These are phyloP conservation scores for Straminergon stramineum DNA, from an alignment of 225 moss, liverwort and hornwort genomes.

Conservation along the genomic window DNA sequence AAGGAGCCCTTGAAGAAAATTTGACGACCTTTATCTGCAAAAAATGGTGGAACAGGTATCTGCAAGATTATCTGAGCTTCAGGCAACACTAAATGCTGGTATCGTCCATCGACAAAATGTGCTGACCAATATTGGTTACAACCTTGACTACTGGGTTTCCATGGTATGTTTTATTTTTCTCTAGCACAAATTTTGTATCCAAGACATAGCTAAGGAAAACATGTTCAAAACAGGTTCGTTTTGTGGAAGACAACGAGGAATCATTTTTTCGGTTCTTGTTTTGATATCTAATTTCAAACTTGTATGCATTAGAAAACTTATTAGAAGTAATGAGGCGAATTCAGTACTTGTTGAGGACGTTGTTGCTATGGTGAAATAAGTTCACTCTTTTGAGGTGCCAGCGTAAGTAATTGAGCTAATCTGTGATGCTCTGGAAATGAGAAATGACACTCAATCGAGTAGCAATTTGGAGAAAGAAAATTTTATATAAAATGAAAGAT, in stretches of 20 bases:
- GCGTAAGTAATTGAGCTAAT: background rate
- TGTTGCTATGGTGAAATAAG: background rate
- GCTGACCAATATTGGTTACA: constrained; percentile 58
- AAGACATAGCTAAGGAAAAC: background rate
- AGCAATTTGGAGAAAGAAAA: background rate
- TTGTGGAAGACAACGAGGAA: background rate
- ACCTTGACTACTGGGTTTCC: constrained; percentile 69
- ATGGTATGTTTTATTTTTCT: constrained; percentile 32
- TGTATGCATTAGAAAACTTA: background rate
- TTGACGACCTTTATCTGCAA: background rate
- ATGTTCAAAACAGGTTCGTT: background rate
- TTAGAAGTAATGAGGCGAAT: background rate
- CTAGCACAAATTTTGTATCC: background rate
- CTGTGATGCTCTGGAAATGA: background rate
- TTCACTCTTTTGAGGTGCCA: background rate
- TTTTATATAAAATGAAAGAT: background rate
- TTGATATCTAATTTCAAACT: background rate
- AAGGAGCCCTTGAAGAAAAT: background rate
- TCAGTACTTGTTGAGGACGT: background rate
- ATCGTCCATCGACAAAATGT: constrained; percentile 61
- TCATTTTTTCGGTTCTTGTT: background rate
- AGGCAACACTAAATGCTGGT: constrained; percentile 68
- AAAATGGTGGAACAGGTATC: constrained; percentile 37
- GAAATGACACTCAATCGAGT: background rate
- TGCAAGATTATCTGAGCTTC: constrained; percentile 66